Percentiles rank a stretch among this genome's conserved stretches.
phyloP scores from a whole-genome alignment of 345 rosid species.

The Eucalyptus curtisii region DNA sequence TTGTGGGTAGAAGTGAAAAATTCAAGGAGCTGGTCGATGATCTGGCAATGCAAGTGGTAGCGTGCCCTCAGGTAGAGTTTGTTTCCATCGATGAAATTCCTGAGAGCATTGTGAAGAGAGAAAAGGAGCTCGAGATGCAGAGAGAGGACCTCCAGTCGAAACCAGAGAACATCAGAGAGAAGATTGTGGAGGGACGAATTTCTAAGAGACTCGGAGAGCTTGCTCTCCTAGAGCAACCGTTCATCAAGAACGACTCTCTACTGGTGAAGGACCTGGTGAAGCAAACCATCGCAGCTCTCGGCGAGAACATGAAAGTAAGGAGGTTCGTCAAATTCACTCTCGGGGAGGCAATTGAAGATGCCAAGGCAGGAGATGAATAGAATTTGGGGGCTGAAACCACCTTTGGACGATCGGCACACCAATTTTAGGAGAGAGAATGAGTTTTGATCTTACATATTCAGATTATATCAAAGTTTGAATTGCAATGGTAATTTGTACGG shows the following conservation, averaged over 20 bases:
- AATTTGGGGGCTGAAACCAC: not conserved
- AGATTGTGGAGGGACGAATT: conserved; percentile 77
- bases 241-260: conserved; percentile 53
- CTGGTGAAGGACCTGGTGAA: conserved; percentile 74
- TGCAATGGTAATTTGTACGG: not conserved
- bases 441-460: not conserved
- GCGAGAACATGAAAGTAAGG: conserved; percentile 83
- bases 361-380: conserved; percentile 2
- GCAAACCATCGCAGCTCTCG: conserved; percentile 79
- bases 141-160: conserved; percentile 78
- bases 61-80: conserved; percentile 75
- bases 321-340: conserved; percentile 63
- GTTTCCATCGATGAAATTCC: conserved; percentile 65
- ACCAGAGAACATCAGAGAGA: conserved; percentile 87
- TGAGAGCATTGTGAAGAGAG: conserved; percentile 38
- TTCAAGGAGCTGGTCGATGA: conserved; percentile 87
- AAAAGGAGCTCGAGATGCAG: conserved; percentile 88
- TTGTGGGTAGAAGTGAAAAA: conserved; percentile 82
- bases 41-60: conserved; percentile 90
- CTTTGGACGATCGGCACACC: not conserved
- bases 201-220: conserved; percentile 79
- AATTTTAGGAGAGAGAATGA: not conserved
- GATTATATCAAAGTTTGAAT: not conserved
- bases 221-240: conserved; percentile 74
- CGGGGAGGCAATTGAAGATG: conserved; percentile 39